A percentile compares a stretch with the other conserved stretches of the same genome.
phyloP scores from a whole-genome alignment of 2,329 filamentous ascomycete species.

The Claviceps maximensis region DNA sequence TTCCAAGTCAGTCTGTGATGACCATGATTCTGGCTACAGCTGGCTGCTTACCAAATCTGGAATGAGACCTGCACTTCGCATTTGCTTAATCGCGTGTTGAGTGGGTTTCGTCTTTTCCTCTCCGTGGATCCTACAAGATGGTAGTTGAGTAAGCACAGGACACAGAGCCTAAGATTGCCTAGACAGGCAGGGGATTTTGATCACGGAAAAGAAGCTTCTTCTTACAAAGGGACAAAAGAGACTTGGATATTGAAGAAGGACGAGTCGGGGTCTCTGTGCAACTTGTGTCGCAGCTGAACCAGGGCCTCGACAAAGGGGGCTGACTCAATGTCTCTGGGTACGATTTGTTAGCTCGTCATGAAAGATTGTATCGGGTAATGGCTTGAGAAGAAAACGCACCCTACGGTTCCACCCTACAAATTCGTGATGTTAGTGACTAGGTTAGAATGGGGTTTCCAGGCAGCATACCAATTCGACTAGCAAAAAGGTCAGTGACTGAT shows the following conservation, averaged over 20 bases:
- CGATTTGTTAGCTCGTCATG: neutral
- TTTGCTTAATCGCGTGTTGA: slow-evolving; percentile 74
- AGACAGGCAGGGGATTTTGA: neutral
- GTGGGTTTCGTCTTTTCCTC: slow-evolving; percentile 97
- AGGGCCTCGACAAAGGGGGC: slow-evolving; percentile 81
- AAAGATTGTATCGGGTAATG: neutral
- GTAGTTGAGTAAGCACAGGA: slow-evolving; percentile 5
- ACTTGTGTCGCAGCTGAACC: slow-evolving; percentile 60
- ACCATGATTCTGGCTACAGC: neutral
- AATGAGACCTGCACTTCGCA: slow-evolving; percentile 65
- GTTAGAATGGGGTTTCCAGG: neutral
- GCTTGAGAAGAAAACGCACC: neutral
- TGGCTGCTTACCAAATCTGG: slow-evolving; percentile 48
- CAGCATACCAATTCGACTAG: slow-evolving; percentile 23
- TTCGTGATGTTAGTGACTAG: neutral
- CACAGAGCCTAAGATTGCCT: neutral
- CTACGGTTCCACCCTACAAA: slow-evolving; percentile 48
- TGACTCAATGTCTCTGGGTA: slow-evolving; percentile 58
- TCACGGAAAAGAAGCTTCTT: neutral
- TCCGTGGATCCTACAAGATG: slow-evolving; percentile 24
- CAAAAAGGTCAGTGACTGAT: slow-evolving; percentile 9
- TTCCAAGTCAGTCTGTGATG: neutral
- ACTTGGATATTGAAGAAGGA: slow-evolving; percentile 88
- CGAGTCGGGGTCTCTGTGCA: slow-evolving; percentile 40
- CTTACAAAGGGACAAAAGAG: slow-evolving; percentile 60